A percentile compares a stretch with the other conserved stretches of the same genome.
Evolutionary conservation across 164 flowering plant genomes (phyloP).

Genomic region (Platanus orientalis): DNA sequence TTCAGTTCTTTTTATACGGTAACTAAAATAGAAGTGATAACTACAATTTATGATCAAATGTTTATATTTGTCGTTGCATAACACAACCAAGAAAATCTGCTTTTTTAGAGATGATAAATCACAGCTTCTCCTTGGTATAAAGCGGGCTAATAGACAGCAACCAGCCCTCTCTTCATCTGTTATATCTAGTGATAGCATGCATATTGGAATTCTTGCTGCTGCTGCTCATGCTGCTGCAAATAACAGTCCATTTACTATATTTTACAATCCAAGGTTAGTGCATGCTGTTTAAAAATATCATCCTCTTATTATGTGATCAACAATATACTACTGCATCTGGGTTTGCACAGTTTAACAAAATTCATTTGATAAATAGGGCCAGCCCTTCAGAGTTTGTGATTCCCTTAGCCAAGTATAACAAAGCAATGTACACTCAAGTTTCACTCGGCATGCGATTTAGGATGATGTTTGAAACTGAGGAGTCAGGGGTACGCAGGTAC

Average conservation of each 20-base stretch:
- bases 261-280: constrained; percentile 86
- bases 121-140: constrained; percentile 78
- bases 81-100: constrained; percentile 9
- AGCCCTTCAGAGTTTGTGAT: constrained; percentile 92
- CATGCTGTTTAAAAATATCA: background rate
- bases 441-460: constrained; percentile 93
- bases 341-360: background rate
- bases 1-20: constrained; percentile 92
- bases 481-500: constrained; percentile 85
- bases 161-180: constrained; percentile 89
- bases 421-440: constrained; percentile 89
- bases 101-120: constrained; percentile 80
- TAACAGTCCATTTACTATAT: constrained; percentile 84
- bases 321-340: background rate
- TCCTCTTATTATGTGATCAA: background rate
- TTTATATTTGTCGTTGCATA: background rate
- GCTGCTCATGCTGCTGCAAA: constrained; percentile 98
- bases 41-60: background rate
- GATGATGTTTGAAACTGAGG: constrained; percentile 98
- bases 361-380: constrained; percentile 48
- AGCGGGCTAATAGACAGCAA: constrained; percentile 82
- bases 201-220: constrained; percentile 95
- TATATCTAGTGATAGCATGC: constrained; percentile 98
- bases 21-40: constrained; percentile 4
- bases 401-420: constrained; percentile 84